phyloP scores from a whole-genome alignment of 2,329 filamentous ascomycete species.

The Pseudocercospora eumusae region DNA sequence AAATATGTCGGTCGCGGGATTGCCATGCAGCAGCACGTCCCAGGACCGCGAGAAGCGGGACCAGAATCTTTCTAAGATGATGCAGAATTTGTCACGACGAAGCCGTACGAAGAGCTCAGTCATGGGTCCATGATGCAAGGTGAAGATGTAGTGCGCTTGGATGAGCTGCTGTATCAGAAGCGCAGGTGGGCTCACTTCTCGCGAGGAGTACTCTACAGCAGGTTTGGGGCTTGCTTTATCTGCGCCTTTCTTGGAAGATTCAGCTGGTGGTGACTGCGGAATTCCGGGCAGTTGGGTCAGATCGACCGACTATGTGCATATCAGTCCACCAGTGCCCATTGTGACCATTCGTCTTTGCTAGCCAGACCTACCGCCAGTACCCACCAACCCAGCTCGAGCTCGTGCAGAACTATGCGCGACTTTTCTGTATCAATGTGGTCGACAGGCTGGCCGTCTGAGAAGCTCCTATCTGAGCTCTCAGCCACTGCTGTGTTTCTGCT shows the following conservation, averaged over 20 bases:
- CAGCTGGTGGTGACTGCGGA: conserved; percentile 38
- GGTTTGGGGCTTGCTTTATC: conserved; percentile 35
- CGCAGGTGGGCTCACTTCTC: conserved; percentile 81
- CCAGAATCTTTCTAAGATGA: conserved; percentile 79
- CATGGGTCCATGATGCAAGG: conserved; percentile 81
- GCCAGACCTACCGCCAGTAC: conserved; percentile 72
- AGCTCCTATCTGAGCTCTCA: conserved; percentile 57
- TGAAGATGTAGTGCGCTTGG: conserved; percentile 79
- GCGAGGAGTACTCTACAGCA: conserved; percentile 76
- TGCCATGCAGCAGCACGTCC: conserved; percentile 89
- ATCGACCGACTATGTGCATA: conserved; percentile 66
- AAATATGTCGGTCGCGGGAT: conserved; percentile 77
- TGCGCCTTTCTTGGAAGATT: conserved; percentile 30
- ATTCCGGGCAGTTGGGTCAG: conserved; percentile 69
- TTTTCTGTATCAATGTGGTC: conserved; percentile 91
- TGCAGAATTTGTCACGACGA: conserved; percentile 68
- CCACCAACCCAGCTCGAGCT: conserved; percentile 94
- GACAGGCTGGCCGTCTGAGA: conserved; percentile 73
- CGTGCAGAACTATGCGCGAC: conserved; percentile 77
- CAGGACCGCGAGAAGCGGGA: conserved; percentile 66
- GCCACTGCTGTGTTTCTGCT: conserved; percentile 26
- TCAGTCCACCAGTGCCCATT: conserved; percentile 12
- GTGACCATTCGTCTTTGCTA: conserved; percentile 5
- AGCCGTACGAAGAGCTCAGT: conserved; percentile 67
- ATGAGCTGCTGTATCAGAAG: conserved; percentile 78